Base-by-base conservation (phyloP, 2,329 filamentous ascomycete species). In the Cryphonectria radicalis region DNA sequence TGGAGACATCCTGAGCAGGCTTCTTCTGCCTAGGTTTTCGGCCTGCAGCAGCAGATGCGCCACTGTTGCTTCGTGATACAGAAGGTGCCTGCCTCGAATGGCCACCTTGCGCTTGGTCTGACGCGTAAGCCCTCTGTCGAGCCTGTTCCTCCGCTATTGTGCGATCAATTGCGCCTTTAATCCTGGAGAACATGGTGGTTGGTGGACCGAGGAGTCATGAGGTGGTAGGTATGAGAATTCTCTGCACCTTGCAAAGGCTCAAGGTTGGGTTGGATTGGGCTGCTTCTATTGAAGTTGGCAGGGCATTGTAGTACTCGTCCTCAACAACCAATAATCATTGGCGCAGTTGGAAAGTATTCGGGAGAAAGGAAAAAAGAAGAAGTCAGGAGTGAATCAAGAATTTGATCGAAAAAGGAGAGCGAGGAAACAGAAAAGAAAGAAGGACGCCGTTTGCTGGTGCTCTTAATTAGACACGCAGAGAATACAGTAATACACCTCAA, bases 111-210 rank as follows among this genome's bases (percentile, higher is more conserved):
- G 85, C 79, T 11, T 65, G 63, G 22, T 63, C 67, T 60, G 57
- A 28, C 74, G 85, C 77, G 57, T 83, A 76, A 66, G 84, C 81
- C 78, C 88, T 88, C 79, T 94, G 92, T 71, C 93, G 92, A 71
- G 93, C 92, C 82, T 97, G 93, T 83, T 98, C 95, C 83, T 97
- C 94, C 77, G 94, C 93, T 77, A 98, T 96, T 77, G 92, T 92
- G 77, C 91, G 90, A 80, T 97, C 93, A 80, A 97, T 94, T 72
- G 92, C 92, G 77, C 92, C 93, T 83, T 93, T 93, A 76, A 97
- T 85, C 85, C 93, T 89, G 92, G 96, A 79, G 67, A 70, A 70
- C 40, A 68, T 73, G 55, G 57, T 37, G 67, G 32, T 43, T 14
- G 25, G 28, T 50, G 13, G 5, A 32, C 17, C 1, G 22, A 6